These are phyloP conservation scores for Hamamelis virginiana DNA, from an alignment of 164 flowering plant species.

Conservation along the genomic window DNA sequence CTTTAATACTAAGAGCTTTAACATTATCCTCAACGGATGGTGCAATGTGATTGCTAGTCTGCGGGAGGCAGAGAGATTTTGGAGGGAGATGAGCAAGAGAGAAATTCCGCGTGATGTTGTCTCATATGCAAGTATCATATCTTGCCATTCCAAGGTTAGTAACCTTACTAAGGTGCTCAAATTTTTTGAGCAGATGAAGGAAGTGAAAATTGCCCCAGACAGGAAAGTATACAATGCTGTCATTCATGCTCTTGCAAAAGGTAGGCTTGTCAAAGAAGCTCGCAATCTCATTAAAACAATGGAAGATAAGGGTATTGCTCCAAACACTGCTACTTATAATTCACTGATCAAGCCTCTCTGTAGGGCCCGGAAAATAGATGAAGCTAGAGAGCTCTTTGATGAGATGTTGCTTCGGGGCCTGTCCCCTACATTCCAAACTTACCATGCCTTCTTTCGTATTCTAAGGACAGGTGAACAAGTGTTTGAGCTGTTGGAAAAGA, in stretches of 20 bases:
- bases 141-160: conserved; percentile 60
- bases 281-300: conserved; percentile 53
- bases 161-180: conserved; percentile 51
- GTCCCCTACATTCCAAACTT: conserved; percentile 62
- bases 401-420: conserved; percentile 61
- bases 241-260: conserved; percentile 73
- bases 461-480: conserved; percentile 62
- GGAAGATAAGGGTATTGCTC: conserved; percentile 65
- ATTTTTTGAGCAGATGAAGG: conserved; percentile 63
- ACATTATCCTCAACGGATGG: conserved; percentile 87
- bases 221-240: conserved; percentile 81
- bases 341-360: conserved; percentile 79
- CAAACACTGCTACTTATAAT: conserved; percentile 64
- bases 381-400: conserved; percentile 52
- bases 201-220: conserved; percentile 53
- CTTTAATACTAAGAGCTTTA: conserved; percentile 73
- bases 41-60: conserved; percentile 58
- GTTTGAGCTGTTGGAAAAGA: conserved; percentile 59
- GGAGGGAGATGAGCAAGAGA: conserved; percentile 68
- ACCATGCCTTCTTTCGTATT: conserved; percentile 63
- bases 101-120: conserved; percentile 57
- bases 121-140: conserved; percentile 65
- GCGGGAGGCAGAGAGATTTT: conserved; percentile 65
- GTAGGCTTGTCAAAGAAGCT: conserved; percentile 58
- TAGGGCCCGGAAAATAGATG: conserved; percentile 46